Evolutionary conservation across 495 filamentous ascomycete genomes (phyloP).

Genomic region (Annulohypoxylon moriforme): DNA sequence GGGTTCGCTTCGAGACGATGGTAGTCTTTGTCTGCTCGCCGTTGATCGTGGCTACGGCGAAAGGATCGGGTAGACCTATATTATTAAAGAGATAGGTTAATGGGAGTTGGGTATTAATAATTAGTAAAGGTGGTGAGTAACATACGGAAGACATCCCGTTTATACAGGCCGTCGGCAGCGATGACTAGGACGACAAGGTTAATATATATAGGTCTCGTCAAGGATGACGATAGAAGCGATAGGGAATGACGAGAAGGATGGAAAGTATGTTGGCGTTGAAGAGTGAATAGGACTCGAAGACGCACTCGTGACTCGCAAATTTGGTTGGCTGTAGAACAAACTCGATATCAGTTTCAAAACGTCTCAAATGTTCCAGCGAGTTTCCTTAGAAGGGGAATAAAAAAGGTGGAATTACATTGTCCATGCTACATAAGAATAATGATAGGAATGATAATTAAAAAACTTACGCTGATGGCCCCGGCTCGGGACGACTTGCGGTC

Average conservation of each 20-base stretch:
- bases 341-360: constrained; percentile 25
- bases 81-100: constrained; percentile 37
- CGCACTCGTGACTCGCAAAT: constrained; percentile 74
- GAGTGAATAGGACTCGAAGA: constrained; percentile 26
- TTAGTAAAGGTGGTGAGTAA: constrained; percentile 44
- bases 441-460: neutral
- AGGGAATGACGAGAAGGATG: neutral
- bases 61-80: constrained; percentile 94
- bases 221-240: neutral
- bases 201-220: constrained; percentile 19
- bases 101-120: constrained; percentile 24
- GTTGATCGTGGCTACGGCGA: constrained; percentile 94
- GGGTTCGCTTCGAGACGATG: constrained; percentile 92
- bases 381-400: neutral
- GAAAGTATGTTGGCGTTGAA: neutral
- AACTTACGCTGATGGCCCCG: constrained; percentile 49
- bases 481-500: constrained; percentile 45
- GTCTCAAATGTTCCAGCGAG: neutral
- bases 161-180: constrained; percentile 97
- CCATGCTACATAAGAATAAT: neutral
- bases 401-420: constrained; percentile 3
- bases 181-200: constrained; percentile 73
- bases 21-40: constrained; percentile 98
- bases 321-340: constrained; percentile 61
- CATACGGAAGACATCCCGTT: constrained; percentile 98